These are phyloP conservation scores for Melampsora occidentalis DNA, from an alignment of 1,284 basidiomycete genomes.

Conservation along the genomic window DNA sequence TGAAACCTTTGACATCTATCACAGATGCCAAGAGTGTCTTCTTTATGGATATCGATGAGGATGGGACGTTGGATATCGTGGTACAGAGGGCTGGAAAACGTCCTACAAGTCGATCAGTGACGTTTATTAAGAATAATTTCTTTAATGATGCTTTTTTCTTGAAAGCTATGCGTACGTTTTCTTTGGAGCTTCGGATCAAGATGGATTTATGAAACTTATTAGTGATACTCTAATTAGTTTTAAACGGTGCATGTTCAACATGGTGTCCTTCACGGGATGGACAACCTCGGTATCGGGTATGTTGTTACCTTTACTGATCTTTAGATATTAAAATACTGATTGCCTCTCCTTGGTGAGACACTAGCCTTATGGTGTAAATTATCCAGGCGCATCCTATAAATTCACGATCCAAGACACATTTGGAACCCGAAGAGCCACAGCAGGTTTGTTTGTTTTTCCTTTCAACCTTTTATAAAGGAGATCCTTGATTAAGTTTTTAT, in stretches of 20 bases:
- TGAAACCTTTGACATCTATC: constrained; percentile 65
- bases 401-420: constrained; percentile 92
- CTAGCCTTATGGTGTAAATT: constrained; percentile 87
- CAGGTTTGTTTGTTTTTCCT: constrained; percentile 60
- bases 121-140: constrained; percentile 94
- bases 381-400: constrained; percentile 92
- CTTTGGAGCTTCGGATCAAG: constrained; percentile 21
- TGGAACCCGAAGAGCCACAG: constrained; percentile 83
- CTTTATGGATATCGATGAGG: constrained; percentile 92
- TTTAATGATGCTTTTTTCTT: constrained; percentile 99
- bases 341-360: background rate
- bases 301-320: constrained; percentile 47
- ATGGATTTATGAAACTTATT: background rate
- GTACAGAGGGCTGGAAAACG: constrained; percentile 75
- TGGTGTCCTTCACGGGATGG: constrained; percentile 67
- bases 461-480: background rate
- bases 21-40: constrained; percentile 74
- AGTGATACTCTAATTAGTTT: constrained; percentile 59
- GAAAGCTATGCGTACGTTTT: constrained; percentile 75
- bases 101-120: constrained; percentile 56
- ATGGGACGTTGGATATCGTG: constrained; percentile 84
- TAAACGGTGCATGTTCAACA: constrained; percentile 87
- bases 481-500: background rate
- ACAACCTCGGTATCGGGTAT: constrained; percentile 68
- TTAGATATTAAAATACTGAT: constrained; percentile 15